Conservation (phyloP, 768 basidiomycete genomes). For the Brasilioporus rufonigricans region DNA sequence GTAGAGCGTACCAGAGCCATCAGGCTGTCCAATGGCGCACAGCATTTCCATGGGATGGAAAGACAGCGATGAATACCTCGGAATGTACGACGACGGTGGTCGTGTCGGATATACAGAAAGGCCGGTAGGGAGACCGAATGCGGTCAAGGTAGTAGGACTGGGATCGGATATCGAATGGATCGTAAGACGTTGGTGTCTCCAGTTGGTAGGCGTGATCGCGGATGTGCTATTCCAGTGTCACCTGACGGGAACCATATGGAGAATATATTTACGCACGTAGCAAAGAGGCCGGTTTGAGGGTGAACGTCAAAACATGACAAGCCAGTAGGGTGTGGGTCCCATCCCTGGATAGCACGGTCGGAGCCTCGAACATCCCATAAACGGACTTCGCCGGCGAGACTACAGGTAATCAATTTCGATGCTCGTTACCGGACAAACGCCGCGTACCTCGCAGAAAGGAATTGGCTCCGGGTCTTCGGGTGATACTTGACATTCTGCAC, state of each 20-base stretch:
- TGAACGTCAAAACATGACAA: constrained; percentile 88
- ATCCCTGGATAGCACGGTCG: constrained; percentile 56
- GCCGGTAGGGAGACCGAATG: constrained; percentile 52
- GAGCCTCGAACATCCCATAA: constrained; percentile 83
- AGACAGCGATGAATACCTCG: constrained; percentile 58
- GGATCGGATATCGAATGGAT: constrained; percentile 53
- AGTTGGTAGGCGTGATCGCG: constrained; percentile 55
- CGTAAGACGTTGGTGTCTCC: constrained; percentile 62
- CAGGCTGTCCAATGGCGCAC: constrained; percentile 68
- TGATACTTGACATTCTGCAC: constrained; percentile 90
- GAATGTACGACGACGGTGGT: constrained; percentile 57
- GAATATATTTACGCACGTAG: constrained; percentile 54
- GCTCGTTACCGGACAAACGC: not conserved
- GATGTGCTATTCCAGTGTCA: constrained; percentile 45
- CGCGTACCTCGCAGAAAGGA: constrained; percentile 82
- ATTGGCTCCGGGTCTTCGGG: constrained; percentile 60
- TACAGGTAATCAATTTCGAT: constrained; percentile 31
- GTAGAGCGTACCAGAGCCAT: constrained; percentile 52
- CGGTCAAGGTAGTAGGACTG: constrained; percentile 34
- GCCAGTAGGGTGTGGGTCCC: constrained; percentile 67
- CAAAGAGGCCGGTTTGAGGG: constrained; percentile 77
- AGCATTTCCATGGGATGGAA: constrained; percentile 91
- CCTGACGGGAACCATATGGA: not conserved
- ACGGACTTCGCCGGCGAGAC: constrained; percentile 86
- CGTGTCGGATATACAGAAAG: constrained; percentile 55